Evolutionary conservation across 2,329 filamentous ascomycete species (phyloP).

Genomic region (Dactylellina parvicollis): DNA sequence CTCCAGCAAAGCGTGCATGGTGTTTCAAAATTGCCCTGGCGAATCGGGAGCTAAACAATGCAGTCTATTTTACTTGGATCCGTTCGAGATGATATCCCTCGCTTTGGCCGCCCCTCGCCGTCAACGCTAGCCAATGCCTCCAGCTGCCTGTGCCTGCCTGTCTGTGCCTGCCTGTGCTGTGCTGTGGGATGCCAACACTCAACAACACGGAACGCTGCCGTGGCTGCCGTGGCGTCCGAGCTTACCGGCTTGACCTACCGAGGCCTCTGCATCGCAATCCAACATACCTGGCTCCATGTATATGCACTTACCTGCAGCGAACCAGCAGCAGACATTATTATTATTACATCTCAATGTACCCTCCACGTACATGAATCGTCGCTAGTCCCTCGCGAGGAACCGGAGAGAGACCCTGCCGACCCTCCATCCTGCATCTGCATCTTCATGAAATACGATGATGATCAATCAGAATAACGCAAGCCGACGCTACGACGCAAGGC

Average conservation of each 20-base stretch:
- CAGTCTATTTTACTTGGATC: conserved; percentile 22
- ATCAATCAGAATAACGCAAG: conserved; percentile 49
- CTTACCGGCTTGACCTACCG: conserved; percentile 36
- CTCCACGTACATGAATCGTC: conserved; percentile 19
- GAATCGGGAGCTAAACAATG: conserved; percentile 41
- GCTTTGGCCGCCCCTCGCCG: too few relatives aligned
- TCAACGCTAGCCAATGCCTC: too few relatives aligned
- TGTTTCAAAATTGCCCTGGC: conserved; percentile 26
- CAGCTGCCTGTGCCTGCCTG: conserved; percentile 17
- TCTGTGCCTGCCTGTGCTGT: too few relatives aligned
- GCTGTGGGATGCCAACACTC: conserved; percentile 43
- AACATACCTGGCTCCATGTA: conserved; percentile 20
- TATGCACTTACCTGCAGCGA: conserved; percentile 37
- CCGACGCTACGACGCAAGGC: conserved; percentile 7
- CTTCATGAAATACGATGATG: conserved; percentile 39
- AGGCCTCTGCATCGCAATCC: background rate
- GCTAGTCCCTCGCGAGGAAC: conserved; percentile 27
- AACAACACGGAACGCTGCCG: conserved; percentile 49
- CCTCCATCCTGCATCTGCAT: conserved; percentile 26
- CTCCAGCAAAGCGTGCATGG: conserved; percentile 37
- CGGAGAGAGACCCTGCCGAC: conserved; percentile 6
- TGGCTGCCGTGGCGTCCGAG: conserved; percentile 40
- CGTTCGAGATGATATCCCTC: conserved; percentile 16
- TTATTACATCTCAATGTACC: conserved; percentile 8
- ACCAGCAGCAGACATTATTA: conserved; percentile 4